Evolutionary conservation across 768 basidiomycete species (phyloP).

Genomic region (Leccinellum rugosiceps): DNA sequence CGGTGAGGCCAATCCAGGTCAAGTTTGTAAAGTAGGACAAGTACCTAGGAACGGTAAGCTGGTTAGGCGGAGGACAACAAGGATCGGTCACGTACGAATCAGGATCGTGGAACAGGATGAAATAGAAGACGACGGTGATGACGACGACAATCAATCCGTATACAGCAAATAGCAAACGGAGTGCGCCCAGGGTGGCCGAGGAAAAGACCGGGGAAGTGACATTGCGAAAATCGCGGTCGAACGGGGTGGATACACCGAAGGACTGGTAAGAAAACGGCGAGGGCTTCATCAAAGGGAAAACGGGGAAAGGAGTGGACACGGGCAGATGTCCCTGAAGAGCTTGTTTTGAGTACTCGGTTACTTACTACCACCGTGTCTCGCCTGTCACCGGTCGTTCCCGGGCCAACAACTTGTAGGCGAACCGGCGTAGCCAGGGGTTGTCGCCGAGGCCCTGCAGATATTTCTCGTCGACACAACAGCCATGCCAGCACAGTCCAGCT

Average conservation of each 20-base stretch:
- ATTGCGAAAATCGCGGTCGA: constrained; percentile 36
- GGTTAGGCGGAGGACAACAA: background rate
- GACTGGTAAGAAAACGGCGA: constrained; percentile 10
- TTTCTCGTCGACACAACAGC: background rate
- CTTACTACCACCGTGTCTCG: background rate
- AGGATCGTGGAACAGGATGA: constrained; percentile 30
- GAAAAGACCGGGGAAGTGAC: constrained; percentile 45
- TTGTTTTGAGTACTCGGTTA: constrained; percentile 9
- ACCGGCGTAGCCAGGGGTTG: background rate
- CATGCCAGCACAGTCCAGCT: background rate
- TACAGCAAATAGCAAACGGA: constrained; percentile 47
- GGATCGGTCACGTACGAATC: constrained; percentile 31
- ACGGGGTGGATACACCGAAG: constrained; percentile 39
- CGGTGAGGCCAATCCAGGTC: constrained; percentile 56
- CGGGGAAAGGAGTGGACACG: background rate
- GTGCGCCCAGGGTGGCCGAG: constrained; percentile 39
- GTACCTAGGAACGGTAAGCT: constrained; percentile 37
- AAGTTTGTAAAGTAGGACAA: constrained; percentile 66
- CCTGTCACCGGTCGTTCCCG: background rate
- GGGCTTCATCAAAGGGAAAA: constrained; percentile 3
- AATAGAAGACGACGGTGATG: constrained; percentile 30
- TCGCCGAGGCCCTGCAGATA: no score
- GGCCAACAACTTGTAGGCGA: background rate
- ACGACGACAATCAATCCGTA: constrained; percentile 45
- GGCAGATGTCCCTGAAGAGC: background rate